Conservation (phyloP, 2,329 filamentous ascomycete species). For the Zymoseptoria tritici region DNA sequence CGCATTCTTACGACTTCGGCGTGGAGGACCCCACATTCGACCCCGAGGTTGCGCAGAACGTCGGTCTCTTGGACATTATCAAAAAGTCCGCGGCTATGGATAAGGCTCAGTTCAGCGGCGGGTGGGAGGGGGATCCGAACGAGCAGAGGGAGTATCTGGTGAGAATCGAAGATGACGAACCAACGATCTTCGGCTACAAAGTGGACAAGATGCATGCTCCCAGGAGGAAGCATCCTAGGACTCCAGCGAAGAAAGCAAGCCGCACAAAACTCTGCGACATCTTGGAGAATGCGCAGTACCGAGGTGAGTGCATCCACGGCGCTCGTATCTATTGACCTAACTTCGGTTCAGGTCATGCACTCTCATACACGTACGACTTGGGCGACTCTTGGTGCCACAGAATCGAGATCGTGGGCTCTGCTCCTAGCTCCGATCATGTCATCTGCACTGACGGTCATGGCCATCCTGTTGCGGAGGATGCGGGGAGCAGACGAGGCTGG, state of each 20-base stretch:
- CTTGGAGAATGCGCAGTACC: slow-evolving; percentile 10
- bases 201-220: slow-evolving; percentile 8
- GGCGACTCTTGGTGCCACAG: slow-evolving; percentile 24
- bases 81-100: slow-evolving; percentile 1
- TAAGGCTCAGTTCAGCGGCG: slow-evolving; percentile 1
- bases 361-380: slow-evolving; percentile 24
- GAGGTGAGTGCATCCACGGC: not conserved
- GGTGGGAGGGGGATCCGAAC: slow-evolving; percentile 1
- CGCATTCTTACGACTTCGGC: slow-evolving; percentile 23
- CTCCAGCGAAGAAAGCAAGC: slow-evolving; percentile 10
- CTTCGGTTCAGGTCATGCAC: not conserved
- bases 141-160: slow-evolving; percentile 4
- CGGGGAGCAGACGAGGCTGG: slow-evolving; percentile 26
- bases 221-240: slow-evolving; percentile 12
- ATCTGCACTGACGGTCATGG: slow-evolving; percentile 21
- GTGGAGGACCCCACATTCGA: slow-evolving; percentile 8
- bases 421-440: not conserved
- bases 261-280: slow-evolving; percentile 12
- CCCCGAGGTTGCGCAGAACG: not conserved
- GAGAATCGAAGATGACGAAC: slow-evolving; percentile 3
- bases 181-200: not conserved
- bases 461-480: slow-evolving; percentile 29
- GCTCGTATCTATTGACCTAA: not conserved
- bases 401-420: slow-evolving; percentile 15
- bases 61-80: slow-evolving; percentile 2